Evolutionary conservation across 2,329 filamentous ascomycete genomes (phyloP).

Genomic region (Acephala macrosclerotiorum): DNA sequence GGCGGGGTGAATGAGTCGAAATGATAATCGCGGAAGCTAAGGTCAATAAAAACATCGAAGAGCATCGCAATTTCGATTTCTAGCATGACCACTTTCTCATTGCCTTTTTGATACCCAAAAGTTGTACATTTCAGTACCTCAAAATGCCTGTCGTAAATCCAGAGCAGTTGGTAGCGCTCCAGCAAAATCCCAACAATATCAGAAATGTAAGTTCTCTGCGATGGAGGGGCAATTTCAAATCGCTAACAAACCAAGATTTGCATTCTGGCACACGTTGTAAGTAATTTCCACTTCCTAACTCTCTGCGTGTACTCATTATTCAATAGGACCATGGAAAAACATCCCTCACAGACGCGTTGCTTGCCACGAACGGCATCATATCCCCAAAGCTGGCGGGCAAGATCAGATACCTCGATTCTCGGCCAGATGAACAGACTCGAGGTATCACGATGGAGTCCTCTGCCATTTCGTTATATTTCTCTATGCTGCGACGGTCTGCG

Average conservation of each 20-base stretch:
- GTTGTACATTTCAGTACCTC: background rate
- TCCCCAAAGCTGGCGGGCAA: constrained; percentile 97
- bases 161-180: constrained; percentile 89
- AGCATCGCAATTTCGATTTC: background rate
- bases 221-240: constrained; percentile 34
- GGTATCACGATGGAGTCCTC: constrained; percentile 99
- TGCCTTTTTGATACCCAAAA: background rate
- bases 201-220: constrained; percentile 76
- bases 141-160: constrained; percentile 90
- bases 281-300: constrained; percentile 41
- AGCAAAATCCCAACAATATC: constrained; percentile 86
- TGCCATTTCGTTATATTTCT: constrained; percentile 95
- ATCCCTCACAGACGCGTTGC: constrained; percentile 91
- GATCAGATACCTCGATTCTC: constrained; percentile 95
- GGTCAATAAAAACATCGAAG: background rate
- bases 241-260: constrained; percentile 70
- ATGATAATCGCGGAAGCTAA: background rate
- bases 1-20: constrained; percentile 3
- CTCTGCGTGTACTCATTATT: constrained; percentile 18
- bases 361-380: constrained; percentile 99
- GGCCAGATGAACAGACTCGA: constrained; percentile 92
- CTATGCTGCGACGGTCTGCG: constrained; percentile 78
- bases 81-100: background rate
- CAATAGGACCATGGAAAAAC: constrained; percentile 93
- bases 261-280: constrained; percentile 89